Conservation (phyloP, 495 filamentous ascomycete genomes). For the Hypoxylon perforatum region DNA sequence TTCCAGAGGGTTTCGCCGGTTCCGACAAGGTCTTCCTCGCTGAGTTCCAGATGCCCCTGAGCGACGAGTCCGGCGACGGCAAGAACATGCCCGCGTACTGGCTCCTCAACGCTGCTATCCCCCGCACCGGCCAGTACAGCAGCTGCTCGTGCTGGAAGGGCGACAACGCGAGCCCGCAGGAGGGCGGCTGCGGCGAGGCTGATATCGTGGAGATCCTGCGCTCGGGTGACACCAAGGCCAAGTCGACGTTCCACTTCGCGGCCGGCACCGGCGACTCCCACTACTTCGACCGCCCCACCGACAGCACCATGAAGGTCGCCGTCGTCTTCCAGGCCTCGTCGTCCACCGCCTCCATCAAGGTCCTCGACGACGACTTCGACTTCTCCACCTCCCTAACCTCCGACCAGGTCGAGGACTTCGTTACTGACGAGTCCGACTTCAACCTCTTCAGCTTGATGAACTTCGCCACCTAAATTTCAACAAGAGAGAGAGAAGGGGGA, state of each 20-base stretch:
- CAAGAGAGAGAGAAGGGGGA: neutral
- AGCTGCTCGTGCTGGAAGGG: slow-evolving; percentile 74
- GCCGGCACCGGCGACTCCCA: slow-evolving; percentile 67
- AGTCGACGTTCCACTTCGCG: slow-evolving; percentile 70
- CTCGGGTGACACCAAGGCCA: slow-evolving; percentile 58
- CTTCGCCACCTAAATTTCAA: slow-evolving; percentile 18
- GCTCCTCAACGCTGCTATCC: slow-evolving; percentile 76
- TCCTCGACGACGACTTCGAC: slow-evolving; percentile 45
- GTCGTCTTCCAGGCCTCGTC: slow-evolving; percentile 63
- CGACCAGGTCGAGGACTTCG: slow-evolving; percentile 46
- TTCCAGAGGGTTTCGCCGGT: slow-evolving; percentile 72
- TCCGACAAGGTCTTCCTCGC: slow-evolving; percentile 71
- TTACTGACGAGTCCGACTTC: slow-evolving; percentile 36
- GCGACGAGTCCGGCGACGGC: slow-evolving; percentile 52
- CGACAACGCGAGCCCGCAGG: slow-evolving; percentile 38
- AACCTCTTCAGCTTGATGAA: slow-evolving; percentile 44
- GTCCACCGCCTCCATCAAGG: slow-evolving; percentile 48
- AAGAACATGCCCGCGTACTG: slow-evolving; percentile 74
- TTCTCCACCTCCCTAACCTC: slow-evolving; percentile 49
- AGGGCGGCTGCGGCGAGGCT: slow-evolving; percentile 73
- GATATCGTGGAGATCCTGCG: slow-evolving; percentile 76
- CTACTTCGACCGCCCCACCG: slow-evolving; percentile 70
- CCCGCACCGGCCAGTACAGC: slow-evolving; percentile 71
- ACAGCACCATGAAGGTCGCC: slow-evolving; percentile 64
- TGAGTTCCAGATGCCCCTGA: slow-evolving; percentile 75